Base-by-base conservation (phyloP, 495 filamentous ascomycete genomes). In the Echria macrotheca region DNA sequence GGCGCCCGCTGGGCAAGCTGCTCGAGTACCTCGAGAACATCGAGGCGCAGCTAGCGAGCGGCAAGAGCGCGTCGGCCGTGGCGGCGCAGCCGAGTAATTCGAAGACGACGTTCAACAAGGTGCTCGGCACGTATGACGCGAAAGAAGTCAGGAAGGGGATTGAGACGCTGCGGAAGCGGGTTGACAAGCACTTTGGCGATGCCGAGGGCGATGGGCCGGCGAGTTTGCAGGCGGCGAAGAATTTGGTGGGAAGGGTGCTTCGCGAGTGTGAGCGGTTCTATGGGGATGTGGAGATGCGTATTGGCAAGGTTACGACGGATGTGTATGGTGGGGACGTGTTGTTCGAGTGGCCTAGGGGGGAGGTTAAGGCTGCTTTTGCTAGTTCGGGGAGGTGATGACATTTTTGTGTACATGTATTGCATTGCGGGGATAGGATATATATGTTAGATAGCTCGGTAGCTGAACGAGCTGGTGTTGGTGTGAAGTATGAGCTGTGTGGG, bases 161-260 rank as follows among this genome's bases (percentile, higher is more conserved):
- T 46, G 90, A 95, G 50, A 77, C 85, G 51, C 73, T 97, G 23
- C 81, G 82, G 63, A 94, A 93, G 69, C 77, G 91, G 23, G 86
- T 97, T 3, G 90, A 96, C 67, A 97, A 97, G 66, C 91, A 97
- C 66, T 96, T 96, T 68, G 88, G 86, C 18, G 88, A 93, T 35
- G 87, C 82, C 4, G 88, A 91, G n/a, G 44, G 38, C 1, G 50
- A 47, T 12, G 17, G 21, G 40, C 25, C 39, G 44, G 39, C 14
- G 37, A 43, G 36, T 32, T 35, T n/a, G 40, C 33, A 18, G 33
- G 50, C 19, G 47, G 45, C 11, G 41, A 58, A 55, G 55, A 73
- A 80, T 11, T 68, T 97, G 24, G 87, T 96, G 33, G 68, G 71
- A 26, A 83, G 85, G 65, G 89, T 97, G 42, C 65, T 86, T n/a